Conservation (phyloP, 768 basidiomycete genomes). For the Pulveroboletus sp. region DNA sequence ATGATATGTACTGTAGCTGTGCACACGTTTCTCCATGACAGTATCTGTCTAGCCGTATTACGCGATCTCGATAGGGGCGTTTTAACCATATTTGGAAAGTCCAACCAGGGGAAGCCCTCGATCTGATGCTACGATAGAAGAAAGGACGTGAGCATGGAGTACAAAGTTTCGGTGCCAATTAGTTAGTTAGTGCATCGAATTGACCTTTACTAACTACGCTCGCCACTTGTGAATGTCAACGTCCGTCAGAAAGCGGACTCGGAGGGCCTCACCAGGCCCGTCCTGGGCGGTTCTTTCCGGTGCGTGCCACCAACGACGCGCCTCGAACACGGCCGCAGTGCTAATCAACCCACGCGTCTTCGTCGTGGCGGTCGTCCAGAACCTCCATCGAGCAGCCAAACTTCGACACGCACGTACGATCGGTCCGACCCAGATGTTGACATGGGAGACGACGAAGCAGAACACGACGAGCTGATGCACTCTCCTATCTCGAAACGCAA, state of each 20-base stretch:
- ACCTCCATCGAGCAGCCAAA: slow-evolving; percentile 18
- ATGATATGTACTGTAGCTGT: not conserved
- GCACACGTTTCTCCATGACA: not conserved
- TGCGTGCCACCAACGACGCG: slow-evolving; percentile 16
- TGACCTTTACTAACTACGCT: too few relatives aligned
- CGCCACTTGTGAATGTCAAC: too few relatives aligned
- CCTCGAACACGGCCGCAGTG: not conserved
- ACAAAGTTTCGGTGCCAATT: not conserved
- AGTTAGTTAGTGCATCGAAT: too few relatives aligned
- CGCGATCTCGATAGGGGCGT: not conserved
- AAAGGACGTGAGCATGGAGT: too few relatives aligned
- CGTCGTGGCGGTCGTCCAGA: slow-evolving; percentile 7
- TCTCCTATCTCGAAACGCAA: slow-evolving; percentile 28
- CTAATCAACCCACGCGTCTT: not conserved
- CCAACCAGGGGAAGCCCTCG: too few relatives aligned
- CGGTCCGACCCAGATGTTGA: slow-evolving; percentile 16
- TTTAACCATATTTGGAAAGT: not conserved
- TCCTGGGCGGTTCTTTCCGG: slow-evolving; percentile 24
- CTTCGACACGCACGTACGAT: slow-evolving; percentile 10
- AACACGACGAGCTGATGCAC: slow-evolving; percentile 1
- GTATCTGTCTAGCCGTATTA: too few relatives aligned
- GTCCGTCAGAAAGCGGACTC: too few relatives aligned
- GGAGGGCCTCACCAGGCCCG: slow-evolving; percentile 24
- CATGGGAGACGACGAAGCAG: slow-evolving; percentile 22
- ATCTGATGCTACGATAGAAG: too few relatives aligned